Conservation (phyloP, 345 rosid species). For the Lenwebbia sp. region DNA sequence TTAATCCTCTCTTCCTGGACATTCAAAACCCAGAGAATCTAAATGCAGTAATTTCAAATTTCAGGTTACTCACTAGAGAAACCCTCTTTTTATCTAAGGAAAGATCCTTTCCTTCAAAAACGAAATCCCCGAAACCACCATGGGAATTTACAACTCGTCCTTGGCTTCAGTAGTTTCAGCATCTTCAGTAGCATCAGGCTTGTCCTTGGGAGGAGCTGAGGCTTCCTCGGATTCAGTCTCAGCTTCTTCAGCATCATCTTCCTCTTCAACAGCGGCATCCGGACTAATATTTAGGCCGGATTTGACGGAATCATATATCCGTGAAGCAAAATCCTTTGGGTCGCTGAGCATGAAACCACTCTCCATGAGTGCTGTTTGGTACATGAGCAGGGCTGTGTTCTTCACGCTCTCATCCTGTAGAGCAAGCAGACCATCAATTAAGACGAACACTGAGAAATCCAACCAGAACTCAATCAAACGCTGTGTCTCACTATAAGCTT, state of each 20-base stretch:
- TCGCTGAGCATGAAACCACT: conserved; percentile 73
- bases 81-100: background rate
- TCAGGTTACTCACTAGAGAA: background rate
- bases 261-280: conserved; percentile 74
- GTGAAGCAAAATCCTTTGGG: conserved; percentile 84
- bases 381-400: conserved; percentile 79
- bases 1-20: background rate
- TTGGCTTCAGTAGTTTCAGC: background rate
- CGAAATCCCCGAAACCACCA: background rate
- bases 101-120: background rate
- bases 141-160: background rate
- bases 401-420: conserved; percentile 61
- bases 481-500: background rate
- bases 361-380: conserved; percentile 94
- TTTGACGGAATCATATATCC: conserved; percentile 69
- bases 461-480: background rate
- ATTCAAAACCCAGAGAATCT: background rate
- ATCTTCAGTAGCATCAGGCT: conserved; percentile 4
- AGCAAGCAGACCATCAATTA: background rate
- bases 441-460: background rate
- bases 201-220: conserved; percentile 30
- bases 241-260: conserved; percentile 50
- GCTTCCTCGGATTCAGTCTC: conserved; percentile 22
- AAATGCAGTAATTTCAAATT: background rate
- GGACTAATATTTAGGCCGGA: conserved; percentile 62